A percentile compares a stretch with the other conserved stretches of the same genome.
phyloP scores from a whole-genome alignment of 176 grass and related monocot species.

The Elaeis guineensis region DNA sequence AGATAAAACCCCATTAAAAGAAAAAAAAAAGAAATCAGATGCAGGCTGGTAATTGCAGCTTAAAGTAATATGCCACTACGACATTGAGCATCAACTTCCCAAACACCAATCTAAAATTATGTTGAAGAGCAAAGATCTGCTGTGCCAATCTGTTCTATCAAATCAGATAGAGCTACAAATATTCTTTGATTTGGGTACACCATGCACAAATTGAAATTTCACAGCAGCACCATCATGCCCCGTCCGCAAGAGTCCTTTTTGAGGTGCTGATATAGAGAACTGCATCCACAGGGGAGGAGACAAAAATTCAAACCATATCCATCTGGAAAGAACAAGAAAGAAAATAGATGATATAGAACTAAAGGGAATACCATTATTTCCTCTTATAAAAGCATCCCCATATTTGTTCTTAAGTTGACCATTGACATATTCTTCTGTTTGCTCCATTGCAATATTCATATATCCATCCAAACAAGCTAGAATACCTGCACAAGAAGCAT shows the following conservation, averaged over 20 bases:
- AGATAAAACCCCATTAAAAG: no score
- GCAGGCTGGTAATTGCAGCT: no score
- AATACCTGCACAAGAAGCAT: slow-evolving; percentile 38
- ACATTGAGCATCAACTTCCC: no score
- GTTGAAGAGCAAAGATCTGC: no score
- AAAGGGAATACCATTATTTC: slow-evolving; percentile 72
- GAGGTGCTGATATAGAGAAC: slow-evolving; percentile 90
- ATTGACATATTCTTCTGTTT: slow-evolving; percentile 91
- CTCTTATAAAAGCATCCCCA: slow-evolving; percentile 93
- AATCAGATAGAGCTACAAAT: no score
- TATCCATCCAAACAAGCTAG: slow-evolving; percentile 90
- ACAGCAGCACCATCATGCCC: slow-evolving; percentile 18
- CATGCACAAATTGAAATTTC: no score
- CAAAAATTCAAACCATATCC: not conserved
- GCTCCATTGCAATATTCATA: slow-evolving; percentile 99
- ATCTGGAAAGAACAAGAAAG: not conserved
- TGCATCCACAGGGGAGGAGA: slow-evolving; percentile 21
- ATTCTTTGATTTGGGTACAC: no score
- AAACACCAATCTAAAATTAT: no score
- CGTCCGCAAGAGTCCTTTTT: slow-evolving; percentile 51
- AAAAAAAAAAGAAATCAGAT: no score
- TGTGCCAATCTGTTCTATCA: no score
- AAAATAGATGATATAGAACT: not conserved
- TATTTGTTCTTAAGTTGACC: slow-evolving; percentile 97
- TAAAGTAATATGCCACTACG: no score